A percentile compares a stretch with the other conserved stretches of the same genome.
Conservation (phyloP, 345 rosid species). For the Pugionium cornutum region DNA sequence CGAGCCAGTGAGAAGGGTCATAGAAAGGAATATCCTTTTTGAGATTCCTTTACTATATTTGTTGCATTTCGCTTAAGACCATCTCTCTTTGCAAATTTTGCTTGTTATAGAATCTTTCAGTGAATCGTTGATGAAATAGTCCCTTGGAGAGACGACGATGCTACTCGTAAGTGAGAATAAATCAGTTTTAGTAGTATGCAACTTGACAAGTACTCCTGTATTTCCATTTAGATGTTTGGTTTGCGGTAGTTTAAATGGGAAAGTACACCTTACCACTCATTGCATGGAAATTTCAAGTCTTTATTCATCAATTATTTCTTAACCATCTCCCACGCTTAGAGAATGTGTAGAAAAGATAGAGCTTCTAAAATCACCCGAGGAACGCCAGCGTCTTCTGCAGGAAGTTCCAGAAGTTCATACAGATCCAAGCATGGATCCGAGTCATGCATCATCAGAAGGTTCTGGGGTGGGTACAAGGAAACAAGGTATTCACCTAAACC, state of each 20-base stretch:
- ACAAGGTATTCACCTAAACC: too few relatives aligned
- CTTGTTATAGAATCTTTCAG: too few relatives aligned
- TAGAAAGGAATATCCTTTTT: conserved; percentile 79
- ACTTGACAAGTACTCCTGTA: not conserved
- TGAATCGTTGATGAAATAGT: too few relatives aligned
- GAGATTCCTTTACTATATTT: conserved; percentile 13
- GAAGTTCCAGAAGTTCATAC: conserved; percentile 65
- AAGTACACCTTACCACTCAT: conserved; percentile 1
- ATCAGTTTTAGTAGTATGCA: conserved; percentile 1
- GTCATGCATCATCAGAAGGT: too few relatives aligned
- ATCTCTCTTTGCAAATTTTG: not conserved
- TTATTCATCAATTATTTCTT: conserved; percentile 40
- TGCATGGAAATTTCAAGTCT: conserved; percentile 14
- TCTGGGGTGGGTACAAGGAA: too few relatives aligned
- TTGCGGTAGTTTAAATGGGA: not conserved
- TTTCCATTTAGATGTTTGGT: conserved; percentile 3
- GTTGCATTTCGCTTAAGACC: conserved; percentile 4
- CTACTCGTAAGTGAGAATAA: not conserved
- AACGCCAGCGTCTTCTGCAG: conserved; percentile 58
- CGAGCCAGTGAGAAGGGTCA: conserved; percentile 80
- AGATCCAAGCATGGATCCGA: conserved; percentile 40
- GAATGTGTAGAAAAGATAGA: conserved; percentile 75
- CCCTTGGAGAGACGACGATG: too few relatives aligned
- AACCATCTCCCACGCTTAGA: conserved; percentile 67
- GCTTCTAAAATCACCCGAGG: conserved; percentile 67